Evolutionary conservation across 2,329 filamentous ascomycete species (phyloP), one percentile per base, ranked within the genome.

Genomic region (Aspergillus spinulosporus): DNA sequence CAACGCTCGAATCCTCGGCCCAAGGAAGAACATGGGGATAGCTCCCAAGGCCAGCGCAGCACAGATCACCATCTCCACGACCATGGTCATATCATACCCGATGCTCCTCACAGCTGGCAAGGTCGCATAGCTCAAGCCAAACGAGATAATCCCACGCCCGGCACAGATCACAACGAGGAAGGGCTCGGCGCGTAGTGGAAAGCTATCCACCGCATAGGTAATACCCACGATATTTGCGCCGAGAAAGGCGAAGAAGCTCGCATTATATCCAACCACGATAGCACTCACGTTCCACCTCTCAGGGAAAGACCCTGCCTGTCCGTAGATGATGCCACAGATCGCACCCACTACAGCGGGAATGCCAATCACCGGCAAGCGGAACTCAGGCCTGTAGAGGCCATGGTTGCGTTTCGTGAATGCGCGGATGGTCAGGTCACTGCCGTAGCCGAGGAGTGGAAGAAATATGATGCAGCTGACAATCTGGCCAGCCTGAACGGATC

Each of bases 141-240:
- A 59, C 6, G 56, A 59, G 11, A 59, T 59, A 31, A 59, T 28
- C 2, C 56, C 56, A 0, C 56, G 34, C 5, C 54, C 54, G 3
- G 52, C 52, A n/a, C 56, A 59, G 3, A 59, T 53, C 4, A 59
- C 37, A 6, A 59, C 56, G 14, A 59, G 14, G 9, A 59, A 56
- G 1, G 56, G 56, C 44, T 53, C 56, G 3, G 56, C 56, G 3
- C 56, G 56, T 6, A 52, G 28, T 12, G 48, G 52, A 12, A 56
- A 59, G 21, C 52, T 56, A 26, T 59, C 56, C 4, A 59, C 28
- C 7, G 56, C 49, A 28, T 59, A 59, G 0, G 56, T 59, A 6
- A 56, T 56, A 0, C 56, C 56, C 3, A 36, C 54, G 4, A 59
- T 47, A 11, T 56, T 44, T 1, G 50, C 50, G 2, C 56, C 56